Conservation (phyloP, 1,139 yeast species). For the Nakaseomyces delphensis region DNA sequence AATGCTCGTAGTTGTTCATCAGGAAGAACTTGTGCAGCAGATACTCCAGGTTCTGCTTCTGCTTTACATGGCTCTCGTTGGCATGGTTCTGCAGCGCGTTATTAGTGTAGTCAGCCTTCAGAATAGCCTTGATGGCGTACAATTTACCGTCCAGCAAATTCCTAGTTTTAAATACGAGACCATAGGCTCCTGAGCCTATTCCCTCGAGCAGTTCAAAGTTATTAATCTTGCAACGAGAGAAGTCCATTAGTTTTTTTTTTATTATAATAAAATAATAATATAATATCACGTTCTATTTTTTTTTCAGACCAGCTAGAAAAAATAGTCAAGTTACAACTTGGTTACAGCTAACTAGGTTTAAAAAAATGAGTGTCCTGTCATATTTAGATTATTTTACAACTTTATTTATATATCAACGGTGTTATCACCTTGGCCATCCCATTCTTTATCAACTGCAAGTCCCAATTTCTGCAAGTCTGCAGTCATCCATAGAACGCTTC, state of each 20-base stretch:
- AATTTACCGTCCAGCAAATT: slow-evolving; percentile 43
- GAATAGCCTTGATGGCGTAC: slow-evolving; percentile 68
- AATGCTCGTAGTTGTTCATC: slow-evolving; percentile 22
- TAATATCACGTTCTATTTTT: background rate
- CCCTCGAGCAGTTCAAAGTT: slow-evolving; percentile 21
- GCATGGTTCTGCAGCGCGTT: slow-evolving; percentile 1
- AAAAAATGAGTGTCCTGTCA: too few species aligned
- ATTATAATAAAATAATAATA: too few species aligned
- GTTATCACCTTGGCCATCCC: too few species aligned
- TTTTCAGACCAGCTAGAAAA: background rate
- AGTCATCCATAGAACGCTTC: too few species aligned
- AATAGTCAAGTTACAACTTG: too few species aligned
- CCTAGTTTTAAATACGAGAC: slow-evolving; percentile 66
- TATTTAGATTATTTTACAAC: too few species aligned
- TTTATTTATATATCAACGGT: too few species aligned
- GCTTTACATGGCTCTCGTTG: background rate
- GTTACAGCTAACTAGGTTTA: too few species aligned
- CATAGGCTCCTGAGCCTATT: slow-evolving; percentile 84
- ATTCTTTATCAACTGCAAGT: too few species aligned
- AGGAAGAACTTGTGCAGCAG: slow-evolving; percentile 25
- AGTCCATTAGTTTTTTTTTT: slow-evolving; percentile 13
- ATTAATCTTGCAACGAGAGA: slow-evolving; percentile 31
- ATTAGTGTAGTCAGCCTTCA: slow-evolving; percentile 34
- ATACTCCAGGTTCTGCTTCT: slow-evolving; percentile 11
- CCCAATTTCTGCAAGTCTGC: too few species aligned